Evolutionary conservation across 2,329 filamentous ascomycete genomes (phyloP).

Genomic region (Calonectria henricotiae): DNA sequence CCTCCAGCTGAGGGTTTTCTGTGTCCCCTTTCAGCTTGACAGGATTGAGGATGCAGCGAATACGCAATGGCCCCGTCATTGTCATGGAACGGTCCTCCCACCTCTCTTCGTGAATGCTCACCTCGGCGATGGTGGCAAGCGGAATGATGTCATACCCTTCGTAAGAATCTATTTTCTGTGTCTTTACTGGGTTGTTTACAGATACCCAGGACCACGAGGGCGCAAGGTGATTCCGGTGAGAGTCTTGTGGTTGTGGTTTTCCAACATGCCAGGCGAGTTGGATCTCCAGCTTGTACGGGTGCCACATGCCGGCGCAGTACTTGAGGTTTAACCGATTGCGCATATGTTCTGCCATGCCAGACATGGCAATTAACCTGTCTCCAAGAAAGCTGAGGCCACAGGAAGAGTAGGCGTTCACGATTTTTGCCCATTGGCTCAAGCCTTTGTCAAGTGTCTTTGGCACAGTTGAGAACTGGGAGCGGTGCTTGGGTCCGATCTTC

Average conservation of each 20-base stretch:
- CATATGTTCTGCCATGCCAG: slow-evolving; percentile 34
- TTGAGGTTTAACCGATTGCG: slow-evolving; percentile 25
- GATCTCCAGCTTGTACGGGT: slow-evolving; percentile 31
- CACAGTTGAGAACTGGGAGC: not conserved
- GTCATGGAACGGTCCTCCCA: slow-evolving; percentile 21
- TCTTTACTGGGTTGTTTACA: slow-evolving; percentile 26
- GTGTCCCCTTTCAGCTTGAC: slow-evolving; percentile 19
- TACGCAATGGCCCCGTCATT: not conserved
- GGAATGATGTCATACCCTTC: slow-evolving; percentile 29
- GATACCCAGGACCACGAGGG: slow-evolving; percentile 40
- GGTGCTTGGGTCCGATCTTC: slow-evolving; percentile 30
- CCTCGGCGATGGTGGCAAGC: slow-evolving; percentile 25
- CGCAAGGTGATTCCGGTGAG: slow-evolving; percentile 33
- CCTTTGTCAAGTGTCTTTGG: slow-evolving; percentile 13
- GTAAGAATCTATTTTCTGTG: slow-evolving; percentile 24
- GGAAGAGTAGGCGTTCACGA: slow-evolving; percentile 36
- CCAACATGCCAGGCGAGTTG: slow-evolving; percentile 35
- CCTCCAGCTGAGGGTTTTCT: not conserved
- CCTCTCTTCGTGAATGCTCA: not conserved
- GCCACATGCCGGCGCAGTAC: slow-evolving; percentile 38
- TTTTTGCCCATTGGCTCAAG: slow-evolving; percentile 33
- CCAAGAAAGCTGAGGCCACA: slow-evolving; percentile 32
- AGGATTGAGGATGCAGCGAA: slow-evolving; percentile 32
- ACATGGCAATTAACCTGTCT: slow-evolving; percentile 37
- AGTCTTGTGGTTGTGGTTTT: not conserved